phyloP scores from a whole-genome alignment of 2,329 filamentous ascomycete genomes.

The Ophiostoma himal-ulmi region DNA sequence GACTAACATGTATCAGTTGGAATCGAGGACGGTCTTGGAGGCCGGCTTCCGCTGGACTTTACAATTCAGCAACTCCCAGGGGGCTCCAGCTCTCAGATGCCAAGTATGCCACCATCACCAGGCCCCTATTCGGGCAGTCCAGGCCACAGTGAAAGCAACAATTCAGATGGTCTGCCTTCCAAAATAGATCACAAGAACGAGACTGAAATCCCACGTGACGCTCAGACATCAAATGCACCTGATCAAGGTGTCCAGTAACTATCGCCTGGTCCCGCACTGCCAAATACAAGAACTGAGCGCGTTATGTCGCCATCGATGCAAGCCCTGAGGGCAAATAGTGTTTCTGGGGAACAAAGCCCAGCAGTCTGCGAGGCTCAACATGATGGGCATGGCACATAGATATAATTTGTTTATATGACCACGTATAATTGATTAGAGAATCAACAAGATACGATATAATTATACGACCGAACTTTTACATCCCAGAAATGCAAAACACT shows the following conservation, averaged over 20 bases:
- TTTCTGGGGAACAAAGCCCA: no score
- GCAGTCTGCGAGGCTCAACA: background rate
- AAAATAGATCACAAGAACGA: background rate
- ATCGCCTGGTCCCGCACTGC: background rate
- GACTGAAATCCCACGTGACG: background rate
- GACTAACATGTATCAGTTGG: background rate
- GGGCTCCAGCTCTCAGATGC: background rate
- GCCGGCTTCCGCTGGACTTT: background rate
- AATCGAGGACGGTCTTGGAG: slow-evolving; percentile 4
- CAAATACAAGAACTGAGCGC: background rate
- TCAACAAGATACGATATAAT: background rate
- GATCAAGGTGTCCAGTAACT: background rate
- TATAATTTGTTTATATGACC: background rate
- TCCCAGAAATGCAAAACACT: background rate
- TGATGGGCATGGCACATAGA: background rate
- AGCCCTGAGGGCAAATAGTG: background rate
- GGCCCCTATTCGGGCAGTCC: background rate
- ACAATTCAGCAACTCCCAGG: background rate
- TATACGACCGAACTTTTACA: background rate
- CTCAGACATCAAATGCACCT: background rate
- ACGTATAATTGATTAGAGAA: background rate
- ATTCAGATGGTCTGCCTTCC: background rate
- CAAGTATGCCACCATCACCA: background rate
- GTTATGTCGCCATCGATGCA: background rate
- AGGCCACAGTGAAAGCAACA: background rate